Conservation (phyloP, 192 early-diverging fungal genomes). For the Dispira parvispora region DNA sequence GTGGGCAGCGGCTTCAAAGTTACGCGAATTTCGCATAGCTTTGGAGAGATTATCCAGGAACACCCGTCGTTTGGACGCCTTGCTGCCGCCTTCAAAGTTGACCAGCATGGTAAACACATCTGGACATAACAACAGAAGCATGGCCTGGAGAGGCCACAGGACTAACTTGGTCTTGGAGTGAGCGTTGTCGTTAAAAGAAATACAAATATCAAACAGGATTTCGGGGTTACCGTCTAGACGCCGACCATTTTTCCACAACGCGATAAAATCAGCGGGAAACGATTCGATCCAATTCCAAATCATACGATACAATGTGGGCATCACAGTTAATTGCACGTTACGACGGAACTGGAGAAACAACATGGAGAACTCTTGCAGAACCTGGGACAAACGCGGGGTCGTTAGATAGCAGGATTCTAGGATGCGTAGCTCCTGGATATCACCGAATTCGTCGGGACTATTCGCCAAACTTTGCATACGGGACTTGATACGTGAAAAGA, state of each 20-base stretch:
- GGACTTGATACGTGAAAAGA: conserved; percentile 53
- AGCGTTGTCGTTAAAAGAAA: conserved; percentile 40
- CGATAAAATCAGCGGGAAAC: conserved; percentile 68
- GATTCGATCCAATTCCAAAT: conserved; percentile 91
- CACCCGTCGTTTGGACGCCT: conserved; percentile 14
- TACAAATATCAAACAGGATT: conserved; percentile 54
- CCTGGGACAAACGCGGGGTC: conserved; percentile 43
- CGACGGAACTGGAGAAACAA: conserved; percentile 38
- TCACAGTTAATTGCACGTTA: conserved; percentile 54
- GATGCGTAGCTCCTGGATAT: conserved; percentile 67
- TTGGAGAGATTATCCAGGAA: conserved; percentile 37
- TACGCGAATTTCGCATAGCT: conserved; percentile 30
- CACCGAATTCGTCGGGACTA: conserved; percentile 46
- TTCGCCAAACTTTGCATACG: conserved; percentile 43
- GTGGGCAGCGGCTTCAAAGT: conserved; percentile 45
- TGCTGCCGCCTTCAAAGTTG: conserved; percentile 14
- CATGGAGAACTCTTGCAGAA: conserved; percentile 32
- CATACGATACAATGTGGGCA: conserved; percentile 53
- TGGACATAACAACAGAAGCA: conserved; percentile 74
- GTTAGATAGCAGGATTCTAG: conserved; percentile 77
- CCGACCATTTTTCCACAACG: conserved; percentile 44
- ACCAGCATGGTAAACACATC: conserved; percentile 25
- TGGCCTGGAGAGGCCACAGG: conserved; percentile 76
- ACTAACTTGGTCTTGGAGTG: conserved; percentile 40
- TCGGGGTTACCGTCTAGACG: conserved; percentile 52